Evolutionary conservation across 495 filamentous ascomycete genomes (phyloP).

Genomic region (Tuber aestivum): DNA sequence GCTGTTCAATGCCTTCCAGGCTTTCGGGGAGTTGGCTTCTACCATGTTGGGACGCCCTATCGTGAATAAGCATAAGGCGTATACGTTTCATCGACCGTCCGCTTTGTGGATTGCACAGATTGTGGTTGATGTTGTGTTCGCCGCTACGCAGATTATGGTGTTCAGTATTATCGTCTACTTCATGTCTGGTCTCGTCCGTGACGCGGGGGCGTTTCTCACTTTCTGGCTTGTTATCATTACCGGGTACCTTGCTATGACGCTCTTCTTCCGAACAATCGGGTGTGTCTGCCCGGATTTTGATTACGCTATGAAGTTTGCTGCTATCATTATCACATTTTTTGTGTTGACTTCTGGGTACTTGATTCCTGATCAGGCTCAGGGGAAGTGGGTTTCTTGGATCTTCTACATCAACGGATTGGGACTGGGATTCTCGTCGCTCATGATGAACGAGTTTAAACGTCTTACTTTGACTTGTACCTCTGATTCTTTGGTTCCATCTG

Average conservation of each 20-base stretch:
- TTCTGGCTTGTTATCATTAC: constrained; percentile 65
- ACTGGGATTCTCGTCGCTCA: constrained; percentile 64
- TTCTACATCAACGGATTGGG: constrained; percentile 76
- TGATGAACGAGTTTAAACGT: constrained; percentile 74
- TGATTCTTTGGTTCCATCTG: constrained; percentile 60
- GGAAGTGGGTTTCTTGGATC: constrained; percentile 74
- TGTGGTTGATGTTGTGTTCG: constrained; percentile 67
- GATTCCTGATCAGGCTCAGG: constrained; percentile 63
- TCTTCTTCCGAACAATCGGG: constrained; percentile 72
- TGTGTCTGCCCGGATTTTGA: constrained; percentile 79
- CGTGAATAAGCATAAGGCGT: constrained; percentile 72
- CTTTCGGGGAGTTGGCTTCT: constrained; percentile 63
- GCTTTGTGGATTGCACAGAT: constrained; percentile 77
- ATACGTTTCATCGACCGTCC: constrained; percentile 71
- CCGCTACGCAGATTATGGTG: constrained; percentile 59
- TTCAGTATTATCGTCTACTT: constrained; percentile 77
- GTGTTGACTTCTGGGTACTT: constrained; percentile 74
- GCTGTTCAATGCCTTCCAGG: constrained; percentile 74
- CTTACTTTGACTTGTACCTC: constrained; percentile 59
- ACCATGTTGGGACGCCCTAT: constrained; percentile 70
- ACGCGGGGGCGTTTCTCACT: constrained; percentile 71
- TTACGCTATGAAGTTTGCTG: constrained; percentile 74
- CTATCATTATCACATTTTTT: constrained; percentile 67
- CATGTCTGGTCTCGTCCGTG: constrained; percentile 61
- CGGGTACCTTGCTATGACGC: constrained; percentile 69